Conservation (phyloP, 495 filamentous ascomycete genomes). For the Penicillium chermesinum region DNA sequence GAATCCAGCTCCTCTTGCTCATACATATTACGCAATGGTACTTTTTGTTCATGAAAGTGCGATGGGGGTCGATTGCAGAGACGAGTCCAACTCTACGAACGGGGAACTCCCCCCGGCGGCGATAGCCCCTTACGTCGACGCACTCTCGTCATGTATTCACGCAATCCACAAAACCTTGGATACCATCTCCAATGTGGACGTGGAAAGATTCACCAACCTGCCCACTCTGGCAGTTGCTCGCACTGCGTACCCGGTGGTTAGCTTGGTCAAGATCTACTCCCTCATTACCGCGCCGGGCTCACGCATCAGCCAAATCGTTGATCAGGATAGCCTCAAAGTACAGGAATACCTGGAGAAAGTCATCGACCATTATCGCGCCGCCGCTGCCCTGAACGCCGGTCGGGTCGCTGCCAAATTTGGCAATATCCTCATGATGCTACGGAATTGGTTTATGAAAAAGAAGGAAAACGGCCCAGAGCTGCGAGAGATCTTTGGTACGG, state of each 20-base stretch:
- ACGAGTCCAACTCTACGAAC: slow-evolving; percentile 22
- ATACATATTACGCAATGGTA: slow-evolving; percentile 48
- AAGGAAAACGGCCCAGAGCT: slow-evolving; percentile 31
- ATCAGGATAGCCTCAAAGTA: slow-evolving; percentile 66
- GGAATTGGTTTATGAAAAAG: slow-evolving; percentile 60
- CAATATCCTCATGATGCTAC: slow-evolving; percentile 67
- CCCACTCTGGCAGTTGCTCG: slow-evolving; percentile 76
- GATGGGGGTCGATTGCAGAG: slow-evolving; percentile 64
- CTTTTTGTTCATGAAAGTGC: slow-evolving; percentile 87
- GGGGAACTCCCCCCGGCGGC: slow-evolving; percentile 30
- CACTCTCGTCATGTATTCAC: slow-evolving; percentile 64
- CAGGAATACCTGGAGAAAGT: slow-evolving; percentile 68
- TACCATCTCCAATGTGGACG: slow-evolving; percentile 56
- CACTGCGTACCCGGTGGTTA: slow-evolving; percentile 75
- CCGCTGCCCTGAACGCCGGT: slow-evolving; percentile 59
- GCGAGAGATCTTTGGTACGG: slow-evolving; percentile 27
- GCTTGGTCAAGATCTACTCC: slow-evolving; percentile 84
- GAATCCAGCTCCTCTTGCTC: slow-evolving; percentile 25
- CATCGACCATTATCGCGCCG: slow-evolving; percentile 58
- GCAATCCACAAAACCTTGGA: slow-evolving; percentile 73
- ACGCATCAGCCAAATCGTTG: slow-evolving; percentile 71
- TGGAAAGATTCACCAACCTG: slow-evolving; percentile 58
- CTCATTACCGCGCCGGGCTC: slow-evolving; percentile 62
- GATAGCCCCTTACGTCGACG: slow-evolving; percentile 61
- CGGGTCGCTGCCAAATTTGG: slow-evolving; percentile 72